A percentile compares a stretch with the other conserved stretches of the same genome.
These are phyloP conservation scores for Candida tetrigidarum DNA, from an alignment of 1,139 yeast genomes.

Conservation along the genomic window DNA sequence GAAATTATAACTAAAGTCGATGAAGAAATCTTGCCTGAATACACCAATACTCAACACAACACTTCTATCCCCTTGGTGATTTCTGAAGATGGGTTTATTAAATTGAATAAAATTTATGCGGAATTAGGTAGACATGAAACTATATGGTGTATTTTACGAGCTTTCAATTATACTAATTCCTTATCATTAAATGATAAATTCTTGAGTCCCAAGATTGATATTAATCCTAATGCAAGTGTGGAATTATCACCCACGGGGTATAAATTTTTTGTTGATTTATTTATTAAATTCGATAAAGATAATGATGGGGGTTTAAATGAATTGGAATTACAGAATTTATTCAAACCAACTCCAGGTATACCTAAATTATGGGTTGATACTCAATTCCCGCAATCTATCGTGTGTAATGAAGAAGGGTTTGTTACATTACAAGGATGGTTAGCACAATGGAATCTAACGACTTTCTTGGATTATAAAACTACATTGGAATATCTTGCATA, in stretches of 20 bases:
- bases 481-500: slow-evolving; percentile 89
- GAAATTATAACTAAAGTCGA: slow-evolving; percentile 32
- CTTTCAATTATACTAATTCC: slow-evolving; percentile 91
- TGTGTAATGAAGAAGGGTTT: slow-evolving; percentile 85
- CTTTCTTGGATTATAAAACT: slow-evolving; percentile 79
- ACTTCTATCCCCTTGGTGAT: slow-evolving; percentile 1
- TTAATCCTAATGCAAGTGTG: slow-evolving; percentile 77
- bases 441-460: slow-evolving; percentile 98
- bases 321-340: slow-evolving; percentile 65
- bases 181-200: slow-evolving; percentile 80
- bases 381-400: slow-evolving; percentile 85
- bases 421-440: slow-evolving; percentile 97
- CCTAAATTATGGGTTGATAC: slow-evolving; percentile 87
- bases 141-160: slow-evolving; percentile 89
- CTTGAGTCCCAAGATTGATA: slow-evolving; percentile 77
- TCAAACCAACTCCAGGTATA: slow-evolving; percentile 90
- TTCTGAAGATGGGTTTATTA: slow-evolving; percentile 70
- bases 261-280: slow-evolving; percentile 86
- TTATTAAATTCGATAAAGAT: slow-evolving; percentile 85
- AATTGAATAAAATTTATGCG: slow-evolving; percentile 78
- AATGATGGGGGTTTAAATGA: slow-evolving; percentile 94
- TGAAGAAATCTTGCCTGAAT: slow-evolving; percentile 20
- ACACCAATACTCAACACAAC: background rate
- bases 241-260: slow-evolving; percentile 95
- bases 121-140: slow-evolving; percentile 95